Evolutionary conservation across 345 rosid genomes (phyloP), one percentile per base, ranked within the genome.

Genomic region (Kandelia obovata): DNA sequence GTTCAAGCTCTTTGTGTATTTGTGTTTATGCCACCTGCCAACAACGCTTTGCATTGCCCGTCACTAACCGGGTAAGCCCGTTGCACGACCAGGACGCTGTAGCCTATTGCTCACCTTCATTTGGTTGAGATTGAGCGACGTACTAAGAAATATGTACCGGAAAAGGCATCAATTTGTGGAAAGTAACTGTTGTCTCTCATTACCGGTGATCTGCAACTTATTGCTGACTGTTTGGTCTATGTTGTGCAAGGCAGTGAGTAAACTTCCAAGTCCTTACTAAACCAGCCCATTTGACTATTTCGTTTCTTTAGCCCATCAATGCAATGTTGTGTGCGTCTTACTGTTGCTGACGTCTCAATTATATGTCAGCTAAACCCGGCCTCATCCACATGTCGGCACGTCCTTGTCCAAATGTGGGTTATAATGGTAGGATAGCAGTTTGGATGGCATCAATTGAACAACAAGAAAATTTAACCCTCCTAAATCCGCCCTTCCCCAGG

Each of bases 331-430:
- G 68, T 51, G 37, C 15, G 58, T 11, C 58, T 27, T 46, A 2
- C 31, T 30, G 49, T 23, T 31, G 49, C 17, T 13, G 19, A 43
- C 13, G 6, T 6, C 23, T 27, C 7, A 28, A 51, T 58, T 32
- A 49, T 20, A 46, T 43, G 51, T 46, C 63, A 21, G 72, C 51
- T 67, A 6, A 47, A 58, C 19, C 46, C 26, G 8, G 6, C 75
- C 17, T 43, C 51, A 43, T 67, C 32, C 17, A 31, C n/a, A 2
- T 66, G 77, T 30, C 63, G 47, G 68, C 19, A 28, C 25, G 31
- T 61, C 75, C 35, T 47, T 25, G 56, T 56, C 68, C 15, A n/a
- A 55, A 34, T 60, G 76, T 60, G 30, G 55, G 55, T 28, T 20
- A 7, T 47, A 11, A 10, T 3, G 53, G 26, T 4, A 26, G 52